Percentiles rank a stretch among this genome's conserved stretches.
These are phyloP conservation scores for Xylariomycetidae sp. DNA, from an alignment of 2,329 filamentous ascomycete species.

Conservation along the genomic window DNA sequence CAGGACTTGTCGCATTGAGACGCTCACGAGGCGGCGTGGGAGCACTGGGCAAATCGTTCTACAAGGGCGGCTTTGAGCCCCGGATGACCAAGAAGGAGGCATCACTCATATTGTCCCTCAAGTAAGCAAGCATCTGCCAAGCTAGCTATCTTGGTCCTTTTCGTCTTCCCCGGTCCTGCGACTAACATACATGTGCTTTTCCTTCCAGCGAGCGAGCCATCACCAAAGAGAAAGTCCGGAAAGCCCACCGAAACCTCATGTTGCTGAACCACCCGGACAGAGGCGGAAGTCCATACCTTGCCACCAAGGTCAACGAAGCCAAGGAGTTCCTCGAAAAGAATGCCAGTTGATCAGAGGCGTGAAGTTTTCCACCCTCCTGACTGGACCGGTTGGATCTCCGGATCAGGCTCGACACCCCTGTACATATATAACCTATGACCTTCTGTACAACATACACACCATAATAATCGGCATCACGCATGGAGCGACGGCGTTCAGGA, in stretches of 20 bases:
- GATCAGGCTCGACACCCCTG: background rate
- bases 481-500: slow-evolving; percentile 26
- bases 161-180: slow-evolving; percentile 2
- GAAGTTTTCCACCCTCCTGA: no score
- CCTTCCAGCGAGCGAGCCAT: slow-evolving; percentile 70
- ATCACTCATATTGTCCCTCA: slow-evolving; percentile 81
- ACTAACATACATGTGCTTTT: slow-evolving; percentile 5
- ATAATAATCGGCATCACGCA: slow-evolving; percentile 13
- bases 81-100: slow-evolving; percentile 94
- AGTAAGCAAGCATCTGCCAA: no score
- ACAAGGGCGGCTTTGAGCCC: slow-evolving; percentile 97
- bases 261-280: slow-evolving; percentile 96
- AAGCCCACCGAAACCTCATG: slow-evolving; percentile 94
- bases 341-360: no score
- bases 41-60: slow-evolving; percentile 84
- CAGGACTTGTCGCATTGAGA: slow-evolving; percentile 83
- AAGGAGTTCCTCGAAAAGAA: slow-evolving; percentile 92
- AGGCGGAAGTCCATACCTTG: slow-evolving; percentile 91
- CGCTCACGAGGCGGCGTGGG: slow-evolving; percentile 74
- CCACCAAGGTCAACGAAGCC: slow-evolving; percentile 97
- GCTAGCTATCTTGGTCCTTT: slow-evolving; percentile 1
- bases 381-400: no score
- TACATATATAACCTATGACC: no score
- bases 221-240: slow-evolving; percentile 90
- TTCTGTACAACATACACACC: no score